A percentile compares a stretch with the other conserved stretches of the same genome.
These are phyloP conservation scores for Wickerhamiella cacticola DNA, from an alignment of 805 yeast genomes.

Conservation along the genomic window DNA sequence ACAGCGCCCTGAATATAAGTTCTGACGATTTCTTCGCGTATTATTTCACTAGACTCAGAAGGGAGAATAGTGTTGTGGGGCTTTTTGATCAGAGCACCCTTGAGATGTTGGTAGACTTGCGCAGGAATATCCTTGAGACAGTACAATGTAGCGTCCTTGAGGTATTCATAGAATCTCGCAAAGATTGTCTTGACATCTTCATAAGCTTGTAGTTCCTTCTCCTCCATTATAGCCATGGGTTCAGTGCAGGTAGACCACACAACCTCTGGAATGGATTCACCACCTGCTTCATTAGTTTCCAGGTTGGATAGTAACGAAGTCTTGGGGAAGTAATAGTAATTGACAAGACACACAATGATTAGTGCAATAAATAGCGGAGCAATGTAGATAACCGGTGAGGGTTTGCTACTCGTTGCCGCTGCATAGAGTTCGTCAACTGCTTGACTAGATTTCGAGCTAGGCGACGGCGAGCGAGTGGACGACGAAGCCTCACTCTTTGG, in stretches of 20 bases:
- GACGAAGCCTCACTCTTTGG: too few species aligned
- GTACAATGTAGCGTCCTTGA: neutral
- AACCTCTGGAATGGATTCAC: neutral
- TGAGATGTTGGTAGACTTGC: neutral
- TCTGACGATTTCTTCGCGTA: neutral
- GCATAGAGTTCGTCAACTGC: too few species aligned
- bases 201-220: neutral
- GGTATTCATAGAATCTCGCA: neutral
- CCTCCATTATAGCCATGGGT: neutral
- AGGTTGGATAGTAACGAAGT: neutral
- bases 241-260: neutral
- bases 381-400: too few species aligned
- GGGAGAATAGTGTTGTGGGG: neutral
- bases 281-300: neutral
- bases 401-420: too few species aligned
- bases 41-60: neutral
- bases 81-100: neutral
- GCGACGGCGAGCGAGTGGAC: too few species aligned
- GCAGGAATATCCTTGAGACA: neutral
- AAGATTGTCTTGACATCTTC: neutral
- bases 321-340: too few species aligned
- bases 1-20: neutral
- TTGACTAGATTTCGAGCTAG: too few species aligned
- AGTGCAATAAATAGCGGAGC: too few species aligned
- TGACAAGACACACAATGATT: too few species aligned